Base-by-base conservation (phyloP, 192 early-diverging fungal genomes). In the Dissophora globulifera region DNA sequence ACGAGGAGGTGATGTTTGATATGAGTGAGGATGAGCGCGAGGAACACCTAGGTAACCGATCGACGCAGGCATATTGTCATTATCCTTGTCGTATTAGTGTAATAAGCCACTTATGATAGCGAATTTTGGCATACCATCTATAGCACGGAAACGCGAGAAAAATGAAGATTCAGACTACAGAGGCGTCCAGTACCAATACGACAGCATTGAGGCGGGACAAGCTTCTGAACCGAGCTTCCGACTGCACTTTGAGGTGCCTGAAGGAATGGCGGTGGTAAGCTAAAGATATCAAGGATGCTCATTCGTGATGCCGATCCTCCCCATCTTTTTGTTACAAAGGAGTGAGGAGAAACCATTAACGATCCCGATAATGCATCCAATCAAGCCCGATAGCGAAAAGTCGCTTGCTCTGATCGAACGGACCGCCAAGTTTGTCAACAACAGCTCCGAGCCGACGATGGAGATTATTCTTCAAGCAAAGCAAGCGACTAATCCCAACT, bases 391-490 rank as follows among this genome's bases (percentile, higher is more conserved):
- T 17, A 85, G 83, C 11, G 70, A 84, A 53, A 61, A 88, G 35
- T 81, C 87, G 31, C 84, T 87, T 51, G 85, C 82, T n/a, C 81
- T 93, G 40, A 90, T 93, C 30, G 89, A 92, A 58, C 78, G 81
- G 29, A 92, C 91, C 0, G 91, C 92, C 12, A 82, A 83, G 58
- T 91, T 93, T 68, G 80, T 93, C 40, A 76, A 83, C 45, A 70
- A 82, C 50, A 62, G 79, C 58, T 62, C 72, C 19, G 78, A 86
- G 41, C 79, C 91, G 1, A 84, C 88, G 23, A 85, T 89, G 80
- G 92, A 93, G 69, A 85, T 93, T 43, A 62, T 85, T 30, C 83
- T 93, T 23, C 89, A 93, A 58, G 91, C 87, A 52, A 88, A 89
- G 67, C 90, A 93, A 62, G 89, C 85, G 0, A 86, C 83, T 23